Percentiles rank a stretch among this genome's conserved stretches.
These are phyloP conservation scores for Calonectria naviculata DNA, from an alignment of 2,329 filamentous ascomycete genomes.

Conservation along the genomic window DNA sequence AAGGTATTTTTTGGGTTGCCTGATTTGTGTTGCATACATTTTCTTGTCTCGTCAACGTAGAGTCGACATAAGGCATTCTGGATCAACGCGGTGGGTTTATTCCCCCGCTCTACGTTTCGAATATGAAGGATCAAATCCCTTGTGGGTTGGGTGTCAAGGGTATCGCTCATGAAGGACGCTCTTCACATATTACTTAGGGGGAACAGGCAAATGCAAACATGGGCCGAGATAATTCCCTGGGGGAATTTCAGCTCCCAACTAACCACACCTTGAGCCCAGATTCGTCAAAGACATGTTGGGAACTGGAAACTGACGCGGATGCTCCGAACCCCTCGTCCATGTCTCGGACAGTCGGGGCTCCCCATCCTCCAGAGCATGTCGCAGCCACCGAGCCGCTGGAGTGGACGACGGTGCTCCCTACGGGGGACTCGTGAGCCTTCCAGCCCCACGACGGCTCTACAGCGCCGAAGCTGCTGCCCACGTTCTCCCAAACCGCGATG, in stretches of 20 bases:
- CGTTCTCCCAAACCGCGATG: conserved; percentile 69
- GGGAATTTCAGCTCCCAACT: conserved; percentile 29
- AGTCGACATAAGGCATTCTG: background rate
- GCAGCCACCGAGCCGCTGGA: conserved; percentile 65
- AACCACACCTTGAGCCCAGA: conserved; percentile 41
- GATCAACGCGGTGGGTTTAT: background rate
- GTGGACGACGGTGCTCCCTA: conserved; percentile 64
- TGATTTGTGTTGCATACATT: background rate
- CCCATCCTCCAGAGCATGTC: conserved; percentile 68
- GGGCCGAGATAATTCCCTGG: background rate
- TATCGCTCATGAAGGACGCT: background rate
- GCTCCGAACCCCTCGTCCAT: conserved; percentile 22
- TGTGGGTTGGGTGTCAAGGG: background rate
- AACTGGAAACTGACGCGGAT: conserved; percentile 1
- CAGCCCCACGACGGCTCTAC: conserved; percentile 61
- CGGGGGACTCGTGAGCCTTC: conserved; percentile 57
- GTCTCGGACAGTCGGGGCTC: conserved; percentile 35
- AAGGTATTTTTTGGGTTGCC: background rate
- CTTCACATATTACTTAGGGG: background rate
- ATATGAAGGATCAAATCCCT: background rate
- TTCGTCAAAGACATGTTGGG: conserved; percentile 33
- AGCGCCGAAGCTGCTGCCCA: conserved; percentile 60
- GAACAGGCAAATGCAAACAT: background rate
- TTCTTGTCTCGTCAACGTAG: too few relatives aligned
- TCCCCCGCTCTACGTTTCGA: background rate